Conservation (phyloP, 129 eudicot genomes). For the Chrysanthemum lavandulifolium region DNA sequence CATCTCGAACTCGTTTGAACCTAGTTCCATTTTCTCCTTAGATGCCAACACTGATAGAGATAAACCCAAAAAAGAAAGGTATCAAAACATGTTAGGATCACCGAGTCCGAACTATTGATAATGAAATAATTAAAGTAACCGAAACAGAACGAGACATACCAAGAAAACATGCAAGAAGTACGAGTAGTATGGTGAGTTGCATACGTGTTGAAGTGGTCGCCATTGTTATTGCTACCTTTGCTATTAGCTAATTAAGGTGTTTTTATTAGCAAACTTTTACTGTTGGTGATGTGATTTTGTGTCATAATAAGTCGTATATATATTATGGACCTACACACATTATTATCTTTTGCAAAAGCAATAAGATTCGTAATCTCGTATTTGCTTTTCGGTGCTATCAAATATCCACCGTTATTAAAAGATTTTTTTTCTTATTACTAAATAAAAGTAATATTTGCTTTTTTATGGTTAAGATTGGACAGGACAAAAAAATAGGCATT, state of each 20-base stretch:
- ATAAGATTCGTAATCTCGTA: constrained; percentile 24
- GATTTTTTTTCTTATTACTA: neutral
- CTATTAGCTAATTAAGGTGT: neutral
- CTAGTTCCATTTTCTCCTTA: neutral
- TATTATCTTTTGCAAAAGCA: constrained; percentile 8
- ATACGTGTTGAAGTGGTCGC: constrained; percentile 11
- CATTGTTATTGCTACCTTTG: constrained; percentile 6
- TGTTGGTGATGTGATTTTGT: constrained; percentile 6
- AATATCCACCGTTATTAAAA: constrained; percentile 8
- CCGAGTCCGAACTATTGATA: too few relatives aligned
- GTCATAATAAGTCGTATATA: neutral
- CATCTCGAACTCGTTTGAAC: neutral
- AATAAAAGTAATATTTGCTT: neutral
- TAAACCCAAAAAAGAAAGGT: too few relatives aligned
- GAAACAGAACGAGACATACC: too few relatives aligned
- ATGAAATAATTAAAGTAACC: too few relatives aligned
- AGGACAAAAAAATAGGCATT: too few relatives aligned
- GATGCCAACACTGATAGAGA: constrained; percentile 7
- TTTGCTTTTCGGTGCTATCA: constrained; percentile 24
- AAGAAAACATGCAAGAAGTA: constrained; percentile 11
- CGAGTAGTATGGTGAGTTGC: constrained; percentile 6
- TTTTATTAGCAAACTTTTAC: constrained; percentile 1
- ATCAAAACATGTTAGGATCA: too few relatives aligned
- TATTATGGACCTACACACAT: constrained; percentile 23
- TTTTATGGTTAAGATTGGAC: neutral